Evolutionary conservation across 371 early-diverging fungal genomes (phyloP).

Genomic region (Mucor velutinosus): DNA sequence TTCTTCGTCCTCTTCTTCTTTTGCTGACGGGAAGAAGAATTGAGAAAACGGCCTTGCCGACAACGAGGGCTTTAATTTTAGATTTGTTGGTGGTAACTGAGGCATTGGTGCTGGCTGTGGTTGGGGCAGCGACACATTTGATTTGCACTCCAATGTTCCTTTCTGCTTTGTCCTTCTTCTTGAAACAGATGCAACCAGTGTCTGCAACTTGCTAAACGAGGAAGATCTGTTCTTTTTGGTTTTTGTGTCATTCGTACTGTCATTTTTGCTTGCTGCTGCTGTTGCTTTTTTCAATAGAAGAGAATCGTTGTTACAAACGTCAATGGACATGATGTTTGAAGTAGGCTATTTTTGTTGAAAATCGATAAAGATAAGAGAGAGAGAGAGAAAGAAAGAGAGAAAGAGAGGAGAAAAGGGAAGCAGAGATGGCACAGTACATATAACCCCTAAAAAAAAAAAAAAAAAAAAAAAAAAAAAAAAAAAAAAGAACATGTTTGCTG

Average conservation of each 20-base stretch:
- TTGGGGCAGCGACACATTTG: not conserved
- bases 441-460: not conserved
- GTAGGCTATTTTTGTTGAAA: not conserved
- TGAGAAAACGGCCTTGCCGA: constrained; percentile 25
- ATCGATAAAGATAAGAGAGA: not conserved
- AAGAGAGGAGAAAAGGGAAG: constrained; percentile 3
- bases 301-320: constrained; percentile 1
- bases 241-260: constrained; percentile 2
- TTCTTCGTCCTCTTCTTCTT: constrained; percentile 5
- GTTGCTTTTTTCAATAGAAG: constrained; percentile 9
- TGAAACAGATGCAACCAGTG: constrained; percentile 16
- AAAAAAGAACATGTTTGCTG: constrained; percentile 1
- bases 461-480: not conserved
- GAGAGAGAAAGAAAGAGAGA: not conserved
- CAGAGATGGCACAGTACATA: not conserved
- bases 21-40: constrained; percentile 15
- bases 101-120: not conserved
- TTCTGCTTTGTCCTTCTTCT: constrained; percentile 8
- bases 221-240: constrained; percentile 5
- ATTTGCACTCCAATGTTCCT: not conserved
- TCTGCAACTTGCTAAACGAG: constrained; percentile 12
- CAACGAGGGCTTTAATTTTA: constrained; percentile 3
- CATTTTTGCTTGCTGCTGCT: not conserved
- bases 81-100: not conserved
- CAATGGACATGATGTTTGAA: constrained; percentile 6